Base-by-base conservation (phyloP, 1,139 yeast species). In the Magnusiomyces clavatus region DNA sequence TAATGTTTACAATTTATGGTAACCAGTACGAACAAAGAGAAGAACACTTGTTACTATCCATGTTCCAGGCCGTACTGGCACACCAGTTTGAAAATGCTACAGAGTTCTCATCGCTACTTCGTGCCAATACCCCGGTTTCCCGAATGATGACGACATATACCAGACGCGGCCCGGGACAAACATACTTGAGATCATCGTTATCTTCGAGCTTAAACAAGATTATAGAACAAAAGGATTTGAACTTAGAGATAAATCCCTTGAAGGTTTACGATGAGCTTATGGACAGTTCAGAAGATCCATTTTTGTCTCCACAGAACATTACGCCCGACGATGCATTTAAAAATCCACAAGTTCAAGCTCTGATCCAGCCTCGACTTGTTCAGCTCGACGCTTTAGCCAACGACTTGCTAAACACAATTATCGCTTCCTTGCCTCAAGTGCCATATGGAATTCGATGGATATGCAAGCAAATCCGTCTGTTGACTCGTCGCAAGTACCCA, bases 391-490 rank as follows among this genome's bases (percentile, higher is more conserved):
- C 71, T 36, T 80, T 81, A 58, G 74, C 90, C 57, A 75, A 68
- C 19, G 73, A 73, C 57, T 69, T 90, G 43, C 80, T 89, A 4
- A 81, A 81, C 55, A 73, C 78, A 5, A 83, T 92, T 46, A 75
- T 78, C 13, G 62, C 69, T 10, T 83, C 95, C 0, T 67, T 77
- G 14, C 73, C 75, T 2, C 58, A 64, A 24, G 78, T 89, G 50
- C 97, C 97, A 0, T 70, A 73, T 16, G 89, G 92, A 17, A 79
- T 92, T 57, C 78, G 82, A 54, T 78, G 80, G 68, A 81, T 90
- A 42, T 84, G 96, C 61, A 77, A 82, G 50, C 83, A 82, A 48
- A 86, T 92, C 40, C 78, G 82, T 54, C 70, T 73, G 14, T 74
- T 85, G 34, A 90, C 92, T 0, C 69, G 76, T 48, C 69, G 73